Evolutionary conservation across 2,329 filamentous ascomycete genomes (phyloP).

Genomic region (Alternaria ventricosa): DNA sequence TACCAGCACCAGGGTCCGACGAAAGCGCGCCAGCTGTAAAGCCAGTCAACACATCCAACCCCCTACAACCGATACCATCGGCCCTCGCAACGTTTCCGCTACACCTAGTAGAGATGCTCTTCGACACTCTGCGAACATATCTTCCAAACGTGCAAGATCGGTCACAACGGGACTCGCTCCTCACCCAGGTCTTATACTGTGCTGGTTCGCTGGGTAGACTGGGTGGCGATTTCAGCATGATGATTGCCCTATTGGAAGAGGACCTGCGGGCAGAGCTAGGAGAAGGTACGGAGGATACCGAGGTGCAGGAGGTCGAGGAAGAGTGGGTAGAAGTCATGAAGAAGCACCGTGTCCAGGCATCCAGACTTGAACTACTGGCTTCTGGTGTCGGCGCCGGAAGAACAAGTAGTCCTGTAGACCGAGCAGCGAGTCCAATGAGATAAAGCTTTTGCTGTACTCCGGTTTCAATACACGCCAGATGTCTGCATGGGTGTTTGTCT

Average conservation of each 20-base stretch:
- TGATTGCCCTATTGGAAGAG: constrained; percentile 71
- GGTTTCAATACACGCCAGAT: neutral
- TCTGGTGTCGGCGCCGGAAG: constrained; percentile 50
- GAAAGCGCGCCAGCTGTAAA: constrained; percentile 35
- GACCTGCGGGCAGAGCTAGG: constrained; percentile 49
- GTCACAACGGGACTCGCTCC: constrained; percentile 79
- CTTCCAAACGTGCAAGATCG: constrained; percentile 82
- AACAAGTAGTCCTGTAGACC: constrained; percentile 23
- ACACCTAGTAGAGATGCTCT: constrained; percentile 80
- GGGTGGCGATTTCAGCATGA: constrained; percentile 90
- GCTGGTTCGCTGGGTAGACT: constrained; percentile 88
- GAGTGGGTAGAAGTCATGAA: constrained; percentile 92
- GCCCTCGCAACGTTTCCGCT: constrained; percentile 84
- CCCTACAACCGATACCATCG: constrained; percentile 68
- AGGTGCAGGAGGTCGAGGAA: constrained; percentile 51
- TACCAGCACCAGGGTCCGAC: constrained; percentile 48
- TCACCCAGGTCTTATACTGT: constrained; percentile 93
- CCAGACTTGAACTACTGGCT: constrained; percentile 68
- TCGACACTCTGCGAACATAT: constrained; percentile 76
- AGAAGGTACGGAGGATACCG: constrained; percentile 34
- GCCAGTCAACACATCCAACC: constrained; percentile 34
- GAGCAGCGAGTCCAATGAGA: neutral
- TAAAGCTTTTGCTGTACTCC: neutral
- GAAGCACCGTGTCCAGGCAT: constrained; percentile 84
- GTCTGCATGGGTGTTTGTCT: neutral